Evolutionary conservation across 2,329 filamentous ascomycete genomes (phyloP), one percentile per base, ranked within the genome.

Genomic region (Trichoderma sp.): DNA sequence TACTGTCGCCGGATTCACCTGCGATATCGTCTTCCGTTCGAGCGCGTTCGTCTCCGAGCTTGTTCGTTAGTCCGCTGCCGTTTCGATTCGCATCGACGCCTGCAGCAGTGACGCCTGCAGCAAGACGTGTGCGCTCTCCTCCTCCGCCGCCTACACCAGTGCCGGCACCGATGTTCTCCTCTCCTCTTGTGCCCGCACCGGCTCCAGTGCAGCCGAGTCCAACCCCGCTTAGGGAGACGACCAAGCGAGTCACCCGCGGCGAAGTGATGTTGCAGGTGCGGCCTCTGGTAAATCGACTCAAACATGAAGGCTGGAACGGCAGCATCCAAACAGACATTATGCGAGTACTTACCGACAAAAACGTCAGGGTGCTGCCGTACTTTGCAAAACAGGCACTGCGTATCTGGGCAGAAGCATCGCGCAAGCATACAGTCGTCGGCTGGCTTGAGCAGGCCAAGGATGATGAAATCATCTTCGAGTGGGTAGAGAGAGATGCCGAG

Each of bases 391-490:
- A 26, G 1, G 39, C 14, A 3, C 15, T 62, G 21, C 1, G 15
- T 2, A 2, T 62, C 15, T 55, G 48, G 50, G 59, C 59, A 21
- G 7, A 4, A 1, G 43, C 9, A 28, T 26, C 14, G 1, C 10
- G 39, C 0, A 63, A 55, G 1, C 14, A 5, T 6, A 2, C n/a
- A 1, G n/a, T 63, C 3, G 0, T 26, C 1, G 26, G 41, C 15
- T 63, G 59, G 59, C 59, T 63, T 26, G 59, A 15, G 7, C 19
- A 63, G 10, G 59, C 59, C 0, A 15, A 5, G 7, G 50, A 47
- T 4, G 39, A 63, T n/a, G 14, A 55, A 0, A 28, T 39, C 1
- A 26, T 47, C 14, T 63, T 63, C 26, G 50, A 39, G 3, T 63
- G 59, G 59, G 39, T 43, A 6, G 59, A 63, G 19, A 44, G 50